phyloP scores from a whole-genome alignment of 1,139 yeast genomes.

The Magnusiomyces fungicola region DNA sequence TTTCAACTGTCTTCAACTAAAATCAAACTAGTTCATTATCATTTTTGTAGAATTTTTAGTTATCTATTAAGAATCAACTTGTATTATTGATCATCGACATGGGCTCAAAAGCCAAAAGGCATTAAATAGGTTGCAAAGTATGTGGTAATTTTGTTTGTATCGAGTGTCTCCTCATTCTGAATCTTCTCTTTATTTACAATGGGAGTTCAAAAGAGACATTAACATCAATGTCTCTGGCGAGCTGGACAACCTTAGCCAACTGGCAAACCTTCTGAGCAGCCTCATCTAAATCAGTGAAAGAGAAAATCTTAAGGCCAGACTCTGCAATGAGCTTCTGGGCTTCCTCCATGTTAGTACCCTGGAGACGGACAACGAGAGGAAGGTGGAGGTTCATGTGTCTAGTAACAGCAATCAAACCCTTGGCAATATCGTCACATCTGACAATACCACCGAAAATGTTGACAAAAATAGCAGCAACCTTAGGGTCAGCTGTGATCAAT shows the following conservation, averaged over 20 bases:
- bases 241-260: conserved; percentile 47
- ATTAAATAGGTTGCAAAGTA: too few species aligned
- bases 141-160: too few species aligned
- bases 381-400: conserved; percentile 81
- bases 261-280: conserved; percentile 95
- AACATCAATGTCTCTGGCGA: conserved; percentile 44
- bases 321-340: conserved; percentile 82
- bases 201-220: conserved; percentile 44
- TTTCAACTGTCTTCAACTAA: too few species aligned
- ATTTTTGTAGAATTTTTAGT: too few species aligned
- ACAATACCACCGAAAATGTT: conserved; percentile 99
- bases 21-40: too few species aligned
- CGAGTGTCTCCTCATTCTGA: too few species aligned
- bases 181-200: conserved; percentile 24
- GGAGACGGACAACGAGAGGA: conserved; percentile 96
- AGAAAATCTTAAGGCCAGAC: conserved; percentile 89
- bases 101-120: too few species aligned
- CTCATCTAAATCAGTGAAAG: conserved; percentile 88
- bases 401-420: conserved; percentile 91
- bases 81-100: too few species aligned
- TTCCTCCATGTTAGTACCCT: conserved; percentile 90
- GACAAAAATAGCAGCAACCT: conserved; percentile 93
- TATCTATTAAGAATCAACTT: too few species aligned
- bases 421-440: conserved; percentile 97
- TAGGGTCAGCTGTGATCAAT: conserved; percentile 80